Evolutionary conservation across 2,329 filamentous ascomycete species (phyloP).

Genomic region (Penicillium sp.): DNA sequence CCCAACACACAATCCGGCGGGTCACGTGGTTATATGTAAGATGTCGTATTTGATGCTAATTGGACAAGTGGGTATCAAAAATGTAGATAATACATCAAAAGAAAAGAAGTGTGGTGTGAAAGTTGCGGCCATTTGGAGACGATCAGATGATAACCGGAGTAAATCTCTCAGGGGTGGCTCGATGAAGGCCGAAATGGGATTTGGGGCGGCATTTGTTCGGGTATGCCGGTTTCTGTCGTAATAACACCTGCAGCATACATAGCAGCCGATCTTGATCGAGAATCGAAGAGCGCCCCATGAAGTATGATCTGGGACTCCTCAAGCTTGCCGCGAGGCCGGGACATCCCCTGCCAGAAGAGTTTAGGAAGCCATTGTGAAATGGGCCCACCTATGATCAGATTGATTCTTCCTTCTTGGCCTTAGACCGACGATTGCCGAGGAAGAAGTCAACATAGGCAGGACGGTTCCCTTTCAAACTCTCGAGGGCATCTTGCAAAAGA

Average conservation of each 20-base stretch:
- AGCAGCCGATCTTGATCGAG: neutral
- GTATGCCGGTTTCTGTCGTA: neutral
- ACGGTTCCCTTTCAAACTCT: constrained; percentile 66
- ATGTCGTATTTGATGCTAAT: constrained; percentile 3
- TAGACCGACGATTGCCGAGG: constrained; percentile 46
- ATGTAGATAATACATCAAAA: constrained; percentile 9
- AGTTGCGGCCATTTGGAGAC: neutral
- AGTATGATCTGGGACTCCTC: neutral
- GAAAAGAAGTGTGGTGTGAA: neutral
- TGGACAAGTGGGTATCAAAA: constrained; percentile 22
- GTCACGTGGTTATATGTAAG: constrained; percentile 4
- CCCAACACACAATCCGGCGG: neutral
- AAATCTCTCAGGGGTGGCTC: neutral
- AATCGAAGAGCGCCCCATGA: neutral
- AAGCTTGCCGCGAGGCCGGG: neutral
- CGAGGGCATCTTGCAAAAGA: constrained; percentile 72
- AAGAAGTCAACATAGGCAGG: constrained; percentile 73
- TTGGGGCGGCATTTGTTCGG: neutral
- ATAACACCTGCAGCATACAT: neutral
- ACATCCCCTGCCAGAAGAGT: neutral
- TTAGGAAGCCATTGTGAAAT: neutral
- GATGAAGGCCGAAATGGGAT: neutral
- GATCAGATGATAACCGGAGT: neutral
- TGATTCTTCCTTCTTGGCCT: constrained; percentile 16
- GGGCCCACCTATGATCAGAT: constrained; percentile 12